phyloP scores from a whole-genome alignment of 768 basidiomycete genomes.

The Suillus cothurnatus region DNA sequence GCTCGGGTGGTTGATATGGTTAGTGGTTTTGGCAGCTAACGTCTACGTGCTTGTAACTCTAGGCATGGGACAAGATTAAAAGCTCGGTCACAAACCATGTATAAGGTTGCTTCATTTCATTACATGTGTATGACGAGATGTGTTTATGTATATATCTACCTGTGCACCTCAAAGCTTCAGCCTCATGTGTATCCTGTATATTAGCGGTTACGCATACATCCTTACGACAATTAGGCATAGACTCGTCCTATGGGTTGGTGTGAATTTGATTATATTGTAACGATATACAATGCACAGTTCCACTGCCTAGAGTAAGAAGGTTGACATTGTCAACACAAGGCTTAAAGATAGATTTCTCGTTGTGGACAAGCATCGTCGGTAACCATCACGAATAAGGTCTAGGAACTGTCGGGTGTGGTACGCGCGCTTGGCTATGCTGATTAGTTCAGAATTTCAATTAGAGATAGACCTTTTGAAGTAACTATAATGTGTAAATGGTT shows the following conservation, averaged over 20 bases:
- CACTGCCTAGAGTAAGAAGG: too few species aligned
- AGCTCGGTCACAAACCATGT: constrained; percentile 1
- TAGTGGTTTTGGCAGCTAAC: constrained; percentile 71
- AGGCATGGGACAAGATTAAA: constrained; percentile 38
- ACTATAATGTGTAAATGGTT: not conserved
- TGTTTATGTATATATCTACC: not conserved
- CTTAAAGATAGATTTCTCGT: not conserved
- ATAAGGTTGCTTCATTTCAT: not conserved
- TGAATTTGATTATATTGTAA: not conserved
- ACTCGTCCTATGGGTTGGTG: not conserved
- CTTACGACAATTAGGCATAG: not conserved
- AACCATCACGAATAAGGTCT: not conserved
- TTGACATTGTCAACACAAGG: not conserved
- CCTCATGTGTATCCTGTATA: not conserved
- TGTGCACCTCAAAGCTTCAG: not conserved
- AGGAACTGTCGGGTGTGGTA: not conserved
- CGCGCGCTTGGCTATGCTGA: not conserved
- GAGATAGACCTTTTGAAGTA: not conserved
- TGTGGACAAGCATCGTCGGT: not conserved
- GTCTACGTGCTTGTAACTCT: constrained; percentile 72
- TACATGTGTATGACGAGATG: not conserved
- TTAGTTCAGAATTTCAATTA: not conserved
- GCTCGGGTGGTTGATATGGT: constrained; percentile 62
- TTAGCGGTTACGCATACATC: not conserved
- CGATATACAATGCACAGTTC: not conserved